phyloP scores from a whole-genome alignment of 139 green algal species.

The Monoraphidium neglectum region DNA sequence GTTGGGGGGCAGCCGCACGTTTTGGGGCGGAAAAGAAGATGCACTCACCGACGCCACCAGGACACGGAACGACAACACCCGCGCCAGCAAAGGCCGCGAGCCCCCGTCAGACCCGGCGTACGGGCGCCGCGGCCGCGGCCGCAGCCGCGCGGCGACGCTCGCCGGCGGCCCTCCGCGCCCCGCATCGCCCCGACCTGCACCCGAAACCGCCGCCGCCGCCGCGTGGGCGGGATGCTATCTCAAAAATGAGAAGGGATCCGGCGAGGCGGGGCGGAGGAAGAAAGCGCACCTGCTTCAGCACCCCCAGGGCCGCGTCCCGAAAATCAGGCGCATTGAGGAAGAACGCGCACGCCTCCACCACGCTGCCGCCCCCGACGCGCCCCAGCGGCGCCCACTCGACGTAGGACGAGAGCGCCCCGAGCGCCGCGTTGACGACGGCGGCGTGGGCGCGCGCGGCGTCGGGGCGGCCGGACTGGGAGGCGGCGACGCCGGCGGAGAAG shows the following conservation, averaged over 20 bases:
- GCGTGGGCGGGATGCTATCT: too few relatives aligned
- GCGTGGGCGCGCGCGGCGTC: conserved; percentile 40
- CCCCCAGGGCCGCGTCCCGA: conserved; percentile 53
- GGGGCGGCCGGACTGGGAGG: conserved; percentile 20
- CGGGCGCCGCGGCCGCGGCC: too few relatives aligned
- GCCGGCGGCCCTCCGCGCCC: too few relatives aligned
- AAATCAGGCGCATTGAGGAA: conserved; percentile 63
- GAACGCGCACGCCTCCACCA: conserved; percentile 65
- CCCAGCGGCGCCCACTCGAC: conserved; percentile 78
- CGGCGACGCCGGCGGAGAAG: conserved; percentile 40
- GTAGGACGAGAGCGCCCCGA: conserved; percentile 43
- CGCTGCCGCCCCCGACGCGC: conserved; percentile 42
- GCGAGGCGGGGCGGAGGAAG: too few relatives aligned
- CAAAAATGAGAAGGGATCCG: too few relatives aligned
- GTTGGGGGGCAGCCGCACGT: too few relatives aligned
- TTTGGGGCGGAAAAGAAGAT: background rate
- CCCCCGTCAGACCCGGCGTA: too few relatives aligned
- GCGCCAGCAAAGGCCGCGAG: background rate
- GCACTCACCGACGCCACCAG: background rate
- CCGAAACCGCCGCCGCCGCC: background rate
- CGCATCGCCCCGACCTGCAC: background rate
- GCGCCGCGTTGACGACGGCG: conserved; percentile 54
- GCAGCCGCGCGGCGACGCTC: too few relatives aligned
- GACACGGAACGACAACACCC: background rate
- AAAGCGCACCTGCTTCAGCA: conserved; percentile 59